Evolutionary conservation across 345 rosid genomes (phyloP).

Genomic region (Excoecaria agallocha): DNA sequence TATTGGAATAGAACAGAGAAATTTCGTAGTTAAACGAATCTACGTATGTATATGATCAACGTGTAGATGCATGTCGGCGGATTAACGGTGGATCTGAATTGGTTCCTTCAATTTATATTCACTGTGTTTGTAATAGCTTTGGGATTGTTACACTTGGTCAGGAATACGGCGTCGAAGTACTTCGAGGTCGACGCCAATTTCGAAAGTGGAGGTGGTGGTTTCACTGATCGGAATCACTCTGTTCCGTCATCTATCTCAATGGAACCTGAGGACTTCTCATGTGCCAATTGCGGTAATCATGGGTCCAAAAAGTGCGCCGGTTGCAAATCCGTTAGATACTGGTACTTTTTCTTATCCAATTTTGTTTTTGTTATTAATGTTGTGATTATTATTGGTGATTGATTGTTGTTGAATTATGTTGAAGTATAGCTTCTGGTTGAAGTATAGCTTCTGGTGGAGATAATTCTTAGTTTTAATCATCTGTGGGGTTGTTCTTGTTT

Average conservation of each 20-base stretch:
- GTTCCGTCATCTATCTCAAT: background rate
- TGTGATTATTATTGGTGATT: background rate
- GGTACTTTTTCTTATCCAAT: slow-evolving; percentile 23
- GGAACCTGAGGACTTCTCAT: slow-evolving; percentile 18
- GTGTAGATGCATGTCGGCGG: slow-evolving; percentile 78
- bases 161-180: slow-evolving; percentile 79
- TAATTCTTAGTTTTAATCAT: background rate
- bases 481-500: background rate
- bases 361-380: background rate
- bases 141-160: slow-evolving; percentile 58
- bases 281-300: slow-evolving; percentile 36
- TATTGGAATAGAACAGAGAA: too few species aligned
- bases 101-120: slow-evolving; percentile 61
- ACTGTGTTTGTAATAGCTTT: slow-evolving; percentile 49
- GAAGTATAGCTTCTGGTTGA: background rate
- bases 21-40: background rate
- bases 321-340: slow-evolving; percentile 58
- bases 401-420: background rate
- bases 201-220: slow-evolving; percentile 30
- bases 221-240: slow-evolving; percentile 6
- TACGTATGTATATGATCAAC: slow-evolving; percentile 15
- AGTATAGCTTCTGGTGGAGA: background rate
- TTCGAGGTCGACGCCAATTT: slow-evolving; percentile 82
- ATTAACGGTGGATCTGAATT: slow-evolving; percentile 69
- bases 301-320: slow-evolving; percentile 48